Conservation (phyloP, 805 yeast genomes). For the Yamadazyma insecticola region DNA sequence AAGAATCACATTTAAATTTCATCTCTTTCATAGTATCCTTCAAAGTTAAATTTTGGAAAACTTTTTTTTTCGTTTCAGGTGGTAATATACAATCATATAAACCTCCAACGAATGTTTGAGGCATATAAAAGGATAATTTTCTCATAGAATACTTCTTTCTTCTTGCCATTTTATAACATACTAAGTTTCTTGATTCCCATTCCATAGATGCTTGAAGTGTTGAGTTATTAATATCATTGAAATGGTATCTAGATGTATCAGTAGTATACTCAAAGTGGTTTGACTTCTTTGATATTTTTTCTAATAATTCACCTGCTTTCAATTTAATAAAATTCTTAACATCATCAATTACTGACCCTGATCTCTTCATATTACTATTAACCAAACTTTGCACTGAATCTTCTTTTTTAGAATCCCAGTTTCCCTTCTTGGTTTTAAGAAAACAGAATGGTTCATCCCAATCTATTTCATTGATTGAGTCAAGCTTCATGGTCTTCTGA, state of each 20-base stretch:
- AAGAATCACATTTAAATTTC: constrained; percentile 29
- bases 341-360: not conserved
- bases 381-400: constrained; percentile 8
- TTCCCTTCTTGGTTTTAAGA: constrained; percentile 21
- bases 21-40: constrained; percentile 12
- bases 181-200: constrained; percentile 22
- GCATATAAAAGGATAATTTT: constrained; percentile 44
- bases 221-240: constrained; percentile 12
- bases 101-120: constrained; percentile 62
- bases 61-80: constrained; percentile 16
- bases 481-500: constrained; percentile 31
- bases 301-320: constrained; percentile 16
- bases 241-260: constrained; percentile 11
- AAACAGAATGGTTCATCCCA: constrained; percentile 50
- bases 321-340: constrained; percentile 5
- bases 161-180: constrained; percentile 56
- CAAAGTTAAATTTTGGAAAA: constrained; percentile 14
- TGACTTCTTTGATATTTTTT: constrained; percentile 11
- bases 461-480: constrained; percentile 32
- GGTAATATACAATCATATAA: constrained; percentile 48
- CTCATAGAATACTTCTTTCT: constrained; percentile 48
- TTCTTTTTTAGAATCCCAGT: constrained; percentile 1
- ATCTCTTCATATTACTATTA: not conserved
- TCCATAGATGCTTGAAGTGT: constrained; percentile 18
- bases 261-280: constrained; percentile 19